Conservation (phyloP, 2,329 filamentous ascomycete genomes). For the Neocucurbitaria cava region DNA sequence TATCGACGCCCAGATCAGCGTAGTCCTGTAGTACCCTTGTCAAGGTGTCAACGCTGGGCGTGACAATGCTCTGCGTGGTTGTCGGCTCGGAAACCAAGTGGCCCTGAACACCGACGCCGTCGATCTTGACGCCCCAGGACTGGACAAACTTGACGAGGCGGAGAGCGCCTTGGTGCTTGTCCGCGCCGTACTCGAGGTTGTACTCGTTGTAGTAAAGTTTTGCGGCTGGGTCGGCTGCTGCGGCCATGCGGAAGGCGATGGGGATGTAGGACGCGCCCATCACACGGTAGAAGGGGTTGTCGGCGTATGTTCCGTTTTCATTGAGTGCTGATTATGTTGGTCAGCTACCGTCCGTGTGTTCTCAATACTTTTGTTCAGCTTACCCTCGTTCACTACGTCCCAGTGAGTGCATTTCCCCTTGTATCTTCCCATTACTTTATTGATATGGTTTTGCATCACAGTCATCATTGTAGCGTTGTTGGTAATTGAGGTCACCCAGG, state of each 20-base stretch:
- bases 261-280: constrained; percentile 65
- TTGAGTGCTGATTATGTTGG: constrained; percentile 53
- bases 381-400: constrained; percentile 49
- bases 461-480: constrained; percentile 47
- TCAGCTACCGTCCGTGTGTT: neutral
- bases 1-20: constrained; percentile 61
- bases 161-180: constrained; percentile 46
- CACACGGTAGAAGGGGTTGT: constrained; percentile 62
- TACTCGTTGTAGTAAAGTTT: constrained; percentile 71
- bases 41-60: constrained; percentile 55
- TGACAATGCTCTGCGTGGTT: constrained; percentile 47
- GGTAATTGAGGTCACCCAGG: constrained; percentile 45
- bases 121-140: constrained; percentile 56
- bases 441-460: constrained; percentile 50
- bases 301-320: constrained; percentile 63
- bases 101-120: constrained; percentile 67
- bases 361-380: neutral
- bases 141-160: constrained; percentile 46
- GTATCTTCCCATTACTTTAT: constrained; percentile 44
- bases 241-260: constrained; percentile 64
- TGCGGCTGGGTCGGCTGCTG: constrained; percentile 62
- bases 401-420: constrained; percentile 47
- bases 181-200: constrained; percentile 64
- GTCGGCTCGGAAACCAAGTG: constrained; percentile 63
- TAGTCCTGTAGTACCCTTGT: constrained; percentile 59